These are phyloP conservation scores for Oenanthe sinensis DNA, from an alignment of 129 eudicot genomes.

Conservation along the genomic window DNA sequence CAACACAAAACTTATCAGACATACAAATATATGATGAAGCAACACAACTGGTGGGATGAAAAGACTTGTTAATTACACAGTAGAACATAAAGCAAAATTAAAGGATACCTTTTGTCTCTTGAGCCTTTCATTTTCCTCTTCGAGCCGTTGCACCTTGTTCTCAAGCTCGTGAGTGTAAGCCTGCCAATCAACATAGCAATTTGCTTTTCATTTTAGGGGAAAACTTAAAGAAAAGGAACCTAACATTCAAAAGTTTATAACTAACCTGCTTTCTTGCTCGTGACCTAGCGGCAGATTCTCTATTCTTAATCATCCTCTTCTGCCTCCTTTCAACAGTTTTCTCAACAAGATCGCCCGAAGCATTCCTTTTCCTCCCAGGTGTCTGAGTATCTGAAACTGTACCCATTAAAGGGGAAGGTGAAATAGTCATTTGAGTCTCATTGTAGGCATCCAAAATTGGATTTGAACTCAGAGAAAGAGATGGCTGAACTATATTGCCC, in stretches of 20 bases:
- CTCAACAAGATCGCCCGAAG: conserved; percentile 67
- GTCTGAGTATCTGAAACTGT: conserved; percentile 75
- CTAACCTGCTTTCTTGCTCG: conserved; percentile 94
- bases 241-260: conserved; percentile 6
- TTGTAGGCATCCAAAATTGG: conserved; percentile 56
- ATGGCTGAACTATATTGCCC: conserved; percentile 47
- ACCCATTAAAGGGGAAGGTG: conserved; percentile 69
- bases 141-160: conserved; percentile 86
- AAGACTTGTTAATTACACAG: background rate
- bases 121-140: conserved; percentile 93
- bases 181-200: conserved; percentile 29
- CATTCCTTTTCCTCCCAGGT: conserved; percentile 69
- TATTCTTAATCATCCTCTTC: conserved; percentile 91
- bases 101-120: conserved; percentile 62
- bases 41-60: background rate
- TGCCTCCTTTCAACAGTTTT: conserved; percentile 97
- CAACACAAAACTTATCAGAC: background rate
- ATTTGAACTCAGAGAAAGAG: conserved; percentile 45
- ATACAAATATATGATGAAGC: background rate
- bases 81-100: background rate
- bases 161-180: conserved; percentile 96
- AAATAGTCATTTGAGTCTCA: conserved; percentile 61
- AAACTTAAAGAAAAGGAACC: conserved; percentile 4
- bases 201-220: background rate
- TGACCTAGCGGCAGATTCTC: conserved; percentile 96